A percentile compares a stretch with the other conserved stretches of the same genome.
phyloP scores from a whole-genome alignment of 1,139 yeast genomes.

The Groenewaldozyma sp. region DNA sequence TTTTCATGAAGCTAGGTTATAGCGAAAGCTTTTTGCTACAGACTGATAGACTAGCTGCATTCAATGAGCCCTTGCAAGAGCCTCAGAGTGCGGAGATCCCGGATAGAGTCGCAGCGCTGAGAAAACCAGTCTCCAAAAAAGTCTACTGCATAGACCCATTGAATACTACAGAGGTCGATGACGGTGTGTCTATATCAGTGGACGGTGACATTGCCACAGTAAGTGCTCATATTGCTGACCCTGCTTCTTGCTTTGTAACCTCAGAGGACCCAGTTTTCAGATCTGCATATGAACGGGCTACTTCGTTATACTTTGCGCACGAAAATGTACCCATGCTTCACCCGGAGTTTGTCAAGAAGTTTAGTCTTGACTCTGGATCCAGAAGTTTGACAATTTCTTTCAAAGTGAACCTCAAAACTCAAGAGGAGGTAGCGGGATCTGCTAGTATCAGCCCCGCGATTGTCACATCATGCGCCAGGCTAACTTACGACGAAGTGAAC shows the following conservation, averaged over 20 bases:
- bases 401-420: conserved; percentile 27
- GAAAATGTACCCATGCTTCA: conserved; percentile 68
- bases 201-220: conserved; percentile 35
- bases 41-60: neutral
- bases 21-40: neutral
- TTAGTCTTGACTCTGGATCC: conserved; percentile 43
- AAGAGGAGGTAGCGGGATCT: conserved; percentile 19
- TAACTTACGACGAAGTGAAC: conserved; percentile 46
- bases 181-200: conserved; percentile 61
- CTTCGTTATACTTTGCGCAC: conserved; percentile 72
- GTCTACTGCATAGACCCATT: conserved; percentile 81
- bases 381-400: conserved; percentile 44
- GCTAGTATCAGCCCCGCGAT: conserved; percentile 29
- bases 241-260: conserved; percentile 48
- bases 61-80: neutral
- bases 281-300: conserved; percentile 51
- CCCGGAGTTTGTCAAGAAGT: conserved; percentile 39
- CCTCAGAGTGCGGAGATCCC: neutral
- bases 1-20: neutral
- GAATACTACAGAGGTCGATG: conserved; percentile 86
- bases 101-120: neutral
- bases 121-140: neutral
- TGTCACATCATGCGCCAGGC: conserved; percentile 37
- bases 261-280: conserved; percentile 40
- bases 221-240: conserved; percentile 81